A percentile compares a stretch with the other conserved stretches of the same genome.
These are phyloP conservation scores for Nakaseomyces uthaithaninus DNA, from an alignment of 1,139 yeast species.

Conservation along the genomic window DNA sequence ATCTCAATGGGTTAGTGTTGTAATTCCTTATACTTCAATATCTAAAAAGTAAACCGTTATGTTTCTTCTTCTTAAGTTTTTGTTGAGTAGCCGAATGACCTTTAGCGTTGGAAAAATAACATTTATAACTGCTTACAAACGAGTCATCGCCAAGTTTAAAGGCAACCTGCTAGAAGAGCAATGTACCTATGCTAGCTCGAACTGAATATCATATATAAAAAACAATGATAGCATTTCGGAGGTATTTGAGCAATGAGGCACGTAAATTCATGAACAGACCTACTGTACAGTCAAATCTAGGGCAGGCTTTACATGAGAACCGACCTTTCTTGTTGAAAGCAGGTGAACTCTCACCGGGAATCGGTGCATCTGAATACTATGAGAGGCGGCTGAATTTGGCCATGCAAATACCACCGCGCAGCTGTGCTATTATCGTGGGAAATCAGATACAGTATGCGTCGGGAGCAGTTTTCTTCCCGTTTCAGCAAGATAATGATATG, in stretches of 20 bases:
- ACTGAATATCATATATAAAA: too few relatives aligned
- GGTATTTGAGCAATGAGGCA: conserved; percentile 2
- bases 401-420: conserved; percentile 48
- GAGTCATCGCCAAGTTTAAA: too few relatives aligned
- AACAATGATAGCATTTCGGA: neutral
- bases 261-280: conserved; percentile 14
- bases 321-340: conserved; percentile 63
- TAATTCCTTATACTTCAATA: too few relatives aligned
- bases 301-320: conserved; percentile 84
- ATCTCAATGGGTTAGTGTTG: too few relatives aligned
- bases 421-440: conserved; percentile 71
- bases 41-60: too few relatives aligned
- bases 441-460: conserved; percentile 67
- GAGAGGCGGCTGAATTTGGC: conserved; percentile 57
- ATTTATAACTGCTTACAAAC: too few relatives aligned
- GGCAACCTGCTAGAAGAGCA: too few relatives aligned
- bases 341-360: conserved; percentile 86
- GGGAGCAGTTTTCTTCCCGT: conserved; percentile 83
- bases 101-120: too few relatives aligned
- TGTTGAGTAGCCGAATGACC: too few relatives aligned
- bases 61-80: too few relatives aligned
- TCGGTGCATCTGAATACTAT: conserved; percentile 73
- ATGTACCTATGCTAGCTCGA: too few relatives aligned
- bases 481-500: conserved; percentile 85
- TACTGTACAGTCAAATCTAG: conserved; percentile 36